Percentiles rank a stretch among this genome's conserved stretches.
These are phyloP conservation scores for Amauroascus niger DNA, from an alignment of 2,329 filamentous ascomycete genomes.

Conservation along the genomic window DNA sequence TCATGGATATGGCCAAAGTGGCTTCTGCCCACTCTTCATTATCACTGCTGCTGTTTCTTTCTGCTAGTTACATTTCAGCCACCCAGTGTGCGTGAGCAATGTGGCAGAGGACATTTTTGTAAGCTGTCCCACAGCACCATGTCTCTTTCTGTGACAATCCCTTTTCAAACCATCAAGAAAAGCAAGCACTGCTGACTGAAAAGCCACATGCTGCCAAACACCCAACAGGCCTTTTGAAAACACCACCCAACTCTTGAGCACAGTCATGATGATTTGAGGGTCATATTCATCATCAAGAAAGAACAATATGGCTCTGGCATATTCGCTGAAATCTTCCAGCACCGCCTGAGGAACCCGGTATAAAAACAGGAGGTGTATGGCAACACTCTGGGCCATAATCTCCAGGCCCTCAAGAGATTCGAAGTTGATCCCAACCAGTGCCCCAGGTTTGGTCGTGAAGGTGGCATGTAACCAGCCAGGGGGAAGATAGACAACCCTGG, in stretches of 20 bases:
- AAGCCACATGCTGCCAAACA: neutral
- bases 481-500: conserved; percentile 5
- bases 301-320: neutral
- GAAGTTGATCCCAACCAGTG: conserved; percentile 8
- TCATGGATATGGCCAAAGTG: neutral
- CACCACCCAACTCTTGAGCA: neutral
- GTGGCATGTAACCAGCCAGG: conserved; percentile 11
- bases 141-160: neutral
- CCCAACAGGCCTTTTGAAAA: neutral
- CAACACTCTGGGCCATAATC: neutral
- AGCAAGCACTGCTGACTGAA: neutral
- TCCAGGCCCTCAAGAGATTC: conserved; percentile 2
- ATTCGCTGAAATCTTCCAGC: neutral
- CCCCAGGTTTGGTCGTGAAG: neutral
- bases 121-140: neutral
- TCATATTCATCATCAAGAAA: neutral
- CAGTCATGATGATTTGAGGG: neutral
- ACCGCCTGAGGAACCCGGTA: neutral
- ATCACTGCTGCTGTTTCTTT: neutral
- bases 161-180: neutral
- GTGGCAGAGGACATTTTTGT: no score
- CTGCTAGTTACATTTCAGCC: neutral
- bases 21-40: neutral
- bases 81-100: neutral
- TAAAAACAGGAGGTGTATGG: neutral